Evolutionary conservation across 306 rosid genomes (phyloP), one percentile per base, ranked within the genome.

Genomic region (Fragaria ananassa): DNA sequence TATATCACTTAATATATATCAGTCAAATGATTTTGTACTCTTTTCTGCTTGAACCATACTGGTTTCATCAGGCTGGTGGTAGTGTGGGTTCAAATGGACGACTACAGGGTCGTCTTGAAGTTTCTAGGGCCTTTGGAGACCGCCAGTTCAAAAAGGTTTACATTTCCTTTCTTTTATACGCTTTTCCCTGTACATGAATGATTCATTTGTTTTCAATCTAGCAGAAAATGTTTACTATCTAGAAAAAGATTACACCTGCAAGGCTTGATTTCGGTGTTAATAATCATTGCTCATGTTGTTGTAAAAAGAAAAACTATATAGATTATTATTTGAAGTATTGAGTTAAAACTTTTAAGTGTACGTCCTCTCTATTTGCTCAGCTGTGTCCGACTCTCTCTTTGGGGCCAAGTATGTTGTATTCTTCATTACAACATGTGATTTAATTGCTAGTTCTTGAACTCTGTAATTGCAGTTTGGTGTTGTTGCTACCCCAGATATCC

Each of bases 71-170:
- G 98, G 95, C 93, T 75, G 97, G 97, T 62, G 98, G 96, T 80
- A 76, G 79, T 72, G 95, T 93, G 84, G 75, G 96, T 81, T 83
- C 97, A 74, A 91, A 93, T 84, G 98, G 97, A 68, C 89, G 93
- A 79, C 63, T 91, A 42, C 97, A 91, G 82, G 98, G 96, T 15
- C 96, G 96, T 14, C 93, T 93, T 44, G 97, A 93, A 86, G 92
- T 93, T 80, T 93, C 97, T 79, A 88, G 98, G 77, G 93, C 93
- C 69, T 83, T 91, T 51, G 98, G 98, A 71, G 98, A 93, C 78
- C 92, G 93, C 27, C 97, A 91, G 77, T 89, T 93, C 83, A 93
- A 93, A 85, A 93, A 88, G 96, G 97, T 91, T 79, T 31, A 27
- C 45, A 37, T 58, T 66, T 77, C 67, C 74, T 63, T 45, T 70